phyloP scores from a whole-genome alignment of 1,139 yeast genomes.

The Lodderomyces metapsilosis region DNA sequence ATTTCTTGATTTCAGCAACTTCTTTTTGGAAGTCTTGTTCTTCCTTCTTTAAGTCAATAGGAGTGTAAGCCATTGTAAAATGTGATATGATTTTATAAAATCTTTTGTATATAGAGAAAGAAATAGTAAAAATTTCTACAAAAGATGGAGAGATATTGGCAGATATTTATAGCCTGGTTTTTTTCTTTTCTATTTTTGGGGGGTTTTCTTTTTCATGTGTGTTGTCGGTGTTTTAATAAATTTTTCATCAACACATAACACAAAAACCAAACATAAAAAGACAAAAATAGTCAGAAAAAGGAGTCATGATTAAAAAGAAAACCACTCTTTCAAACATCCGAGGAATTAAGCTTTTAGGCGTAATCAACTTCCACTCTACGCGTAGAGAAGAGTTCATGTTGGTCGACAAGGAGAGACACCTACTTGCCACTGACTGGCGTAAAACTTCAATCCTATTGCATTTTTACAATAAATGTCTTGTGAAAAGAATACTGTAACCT shows the following conservation, averaged over 20 bases:
- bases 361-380: too few species aligned
- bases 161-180: not conserved
- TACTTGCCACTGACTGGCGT: too few species aligned
- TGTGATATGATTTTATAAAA: too few species aligned
- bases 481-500: too few species aligned
- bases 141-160: not conserved
- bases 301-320: not conserved
- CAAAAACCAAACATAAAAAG: not conserved
- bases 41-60: conserved; percentile 58
- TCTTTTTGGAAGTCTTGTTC: conserved; percentile 66
- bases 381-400: too few species aligned
- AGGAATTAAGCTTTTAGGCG: too few species aligned
- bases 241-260: not conserved
- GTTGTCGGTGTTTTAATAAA: not conserved
- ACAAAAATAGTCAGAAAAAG: not conserved
- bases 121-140: too few species aligned
- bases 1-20: conserved; percentile 68
- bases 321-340: too few species aligned
- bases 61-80: conserved; percentile 46
- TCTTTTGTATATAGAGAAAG: too few species aligned
- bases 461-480: too few species aligned
- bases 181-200: not conserved
- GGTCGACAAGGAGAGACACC: too few species aligned
- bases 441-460: too few species aligned
- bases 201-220: not conserved